These are phyloP conservation scores for Rhododendron griersonianum DNA, from an alignment of 148 eudicot species.

Conservation along the genomic window DNA sequence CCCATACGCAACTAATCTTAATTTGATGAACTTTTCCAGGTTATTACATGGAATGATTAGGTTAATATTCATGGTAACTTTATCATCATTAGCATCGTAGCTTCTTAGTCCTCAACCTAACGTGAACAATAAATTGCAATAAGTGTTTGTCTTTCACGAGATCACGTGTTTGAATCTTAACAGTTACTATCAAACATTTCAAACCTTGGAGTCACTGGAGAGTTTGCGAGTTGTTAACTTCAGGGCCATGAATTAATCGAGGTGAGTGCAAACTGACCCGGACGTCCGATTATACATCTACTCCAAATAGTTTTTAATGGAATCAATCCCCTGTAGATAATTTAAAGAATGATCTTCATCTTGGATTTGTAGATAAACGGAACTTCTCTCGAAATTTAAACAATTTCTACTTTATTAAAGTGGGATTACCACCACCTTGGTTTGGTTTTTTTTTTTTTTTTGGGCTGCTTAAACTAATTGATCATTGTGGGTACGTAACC, in stretches of 20 bases:
- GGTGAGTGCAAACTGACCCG: neutral
- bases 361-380: neutral
- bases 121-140: neutral
- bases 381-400: neutral
- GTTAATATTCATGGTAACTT: neutral
- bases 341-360: neutral
- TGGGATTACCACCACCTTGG: conserved; percentile 8
- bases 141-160: neutral
- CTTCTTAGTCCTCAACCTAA: neutral
- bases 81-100: neutral
- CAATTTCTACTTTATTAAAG: neutral
- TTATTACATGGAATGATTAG: neutral
- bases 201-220: no score
- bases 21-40: neutral
- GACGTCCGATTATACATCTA: neutral
- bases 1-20: neutral
- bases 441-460: neutral
- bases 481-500: conserved; percentile 15
- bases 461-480: neutral
- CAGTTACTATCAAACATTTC: rapidly evolving
- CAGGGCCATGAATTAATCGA: neutral
- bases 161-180: no score
- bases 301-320: neutral
- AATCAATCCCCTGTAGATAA: neutral
- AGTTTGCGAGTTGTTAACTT: neutral